phyloP scores from a whole-genome alignment of 345 rosid genomes.

The Cardamine occulta region DNA sequence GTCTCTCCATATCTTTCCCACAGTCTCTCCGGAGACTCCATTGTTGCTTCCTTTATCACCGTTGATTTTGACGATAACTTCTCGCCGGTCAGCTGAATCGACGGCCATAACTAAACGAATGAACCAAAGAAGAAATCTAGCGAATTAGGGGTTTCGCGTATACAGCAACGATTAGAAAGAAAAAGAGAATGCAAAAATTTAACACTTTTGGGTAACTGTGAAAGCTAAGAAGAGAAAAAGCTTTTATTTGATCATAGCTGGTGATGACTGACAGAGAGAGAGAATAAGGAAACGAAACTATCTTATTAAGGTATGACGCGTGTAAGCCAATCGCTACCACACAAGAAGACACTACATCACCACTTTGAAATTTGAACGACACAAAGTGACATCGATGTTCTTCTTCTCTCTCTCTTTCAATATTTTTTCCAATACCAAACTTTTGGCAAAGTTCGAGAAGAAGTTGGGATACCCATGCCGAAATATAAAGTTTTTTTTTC shows the following conservation, averaged over 20 bases:
- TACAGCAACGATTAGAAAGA: slow-evolving; percentile 14
- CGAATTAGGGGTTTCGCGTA: background rate
- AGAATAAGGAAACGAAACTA: background rate
- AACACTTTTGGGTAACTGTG: slow-evolving; percentile 38
- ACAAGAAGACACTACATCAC: background rate
- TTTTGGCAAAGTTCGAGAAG: slow-evolving; percentile 22
- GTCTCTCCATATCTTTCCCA: slow-evolving; percentile 56
- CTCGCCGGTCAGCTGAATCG: slow-evolving; percentile 49
- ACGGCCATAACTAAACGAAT: slow-evolving; percentile 43
- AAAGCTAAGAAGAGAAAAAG: slow-evolving; percentile 33
- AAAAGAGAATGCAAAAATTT: background rate
- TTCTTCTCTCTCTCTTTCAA: background rate
- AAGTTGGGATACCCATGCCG: slow-evolving; percentile 15
- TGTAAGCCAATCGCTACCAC: slow-evolving; percentile 17
- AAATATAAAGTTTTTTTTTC: background rate
- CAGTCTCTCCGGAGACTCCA: slow-evolving; percentile 30
- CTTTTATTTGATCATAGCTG: slow-evolving; percentile 29
- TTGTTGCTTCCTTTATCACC: slow-evolving; percentile 27
- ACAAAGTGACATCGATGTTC: background rate
- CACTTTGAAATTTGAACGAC: slow-evolving; percentile 25
- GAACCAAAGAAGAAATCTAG: background rate
- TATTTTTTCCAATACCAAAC: background rate
- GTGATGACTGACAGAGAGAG: slow-evolving; percentile 19
- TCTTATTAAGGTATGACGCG: slow-evolving; percentile 27
- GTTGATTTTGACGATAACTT: slow-evolving; percentile 48